A percentile compares a stretch with the other conserved stretches of the same genome.
Evolutionary conservation across 2,329 filamentous ascomycete genomes (phyloP).

Genomic region (Phoma sp.): DNA sequence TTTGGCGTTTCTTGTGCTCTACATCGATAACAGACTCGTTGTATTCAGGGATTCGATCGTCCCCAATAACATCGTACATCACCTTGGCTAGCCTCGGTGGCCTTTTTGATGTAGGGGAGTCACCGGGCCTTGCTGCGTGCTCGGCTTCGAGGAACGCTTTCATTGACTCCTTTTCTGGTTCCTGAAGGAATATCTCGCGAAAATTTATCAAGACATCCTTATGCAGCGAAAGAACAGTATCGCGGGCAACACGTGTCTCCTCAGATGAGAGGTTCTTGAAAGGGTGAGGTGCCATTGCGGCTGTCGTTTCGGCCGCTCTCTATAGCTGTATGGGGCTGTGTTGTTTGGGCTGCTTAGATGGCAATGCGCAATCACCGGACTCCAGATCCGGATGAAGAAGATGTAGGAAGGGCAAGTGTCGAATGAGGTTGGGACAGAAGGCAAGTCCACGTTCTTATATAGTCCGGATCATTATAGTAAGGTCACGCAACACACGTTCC

Average conservation of each 20-base stretch:
- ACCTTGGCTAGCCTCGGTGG: slow-evolving; percentile 60
- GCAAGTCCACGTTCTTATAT: neutral
- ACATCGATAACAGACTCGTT: slow-evolving; percentile 61
- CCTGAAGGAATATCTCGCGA: slow-evolving; percentile 58
- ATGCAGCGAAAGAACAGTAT: slow-evolving; percentile 55
- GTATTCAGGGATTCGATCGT: slow-evolving; percentile 59
- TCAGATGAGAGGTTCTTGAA: slow-evolving; percentile 62
- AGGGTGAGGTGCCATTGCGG: slow-evolving; percentile 54
- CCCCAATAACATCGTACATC: slow-evolving; percentile 63
- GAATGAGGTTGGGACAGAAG: neutral
- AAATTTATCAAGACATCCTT: slow-evolving; percentile 51
- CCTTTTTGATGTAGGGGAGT: slow-evolving; percentile 50
- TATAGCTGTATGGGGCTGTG: neutral
- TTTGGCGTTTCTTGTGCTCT: slow-evolving; percentile 48
- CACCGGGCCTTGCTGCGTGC: slow-evolving; percentile 47
- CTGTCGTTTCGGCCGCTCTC: neutral
- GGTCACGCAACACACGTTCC: slow-evolving; percentile 3
- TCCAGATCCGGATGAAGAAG: neutral
- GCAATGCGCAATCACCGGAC: neutral
- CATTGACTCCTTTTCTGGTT: slow-evolving; percentile 58
- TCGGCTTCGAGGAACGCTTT: slow-evolving; percentile 57
- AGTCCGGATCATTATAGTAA: neutral
- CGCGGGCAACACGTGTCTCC: slow-evolving; percentile 60
- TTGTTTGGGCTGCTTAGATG: neutral
- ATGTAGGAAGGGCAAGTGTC: neutral